Evolutionary conservation across 169 alveolate genomes (phyloP), one percentile per base, ranked within the genome.

Genomic region (Plasmodium falciparum): DNA sequence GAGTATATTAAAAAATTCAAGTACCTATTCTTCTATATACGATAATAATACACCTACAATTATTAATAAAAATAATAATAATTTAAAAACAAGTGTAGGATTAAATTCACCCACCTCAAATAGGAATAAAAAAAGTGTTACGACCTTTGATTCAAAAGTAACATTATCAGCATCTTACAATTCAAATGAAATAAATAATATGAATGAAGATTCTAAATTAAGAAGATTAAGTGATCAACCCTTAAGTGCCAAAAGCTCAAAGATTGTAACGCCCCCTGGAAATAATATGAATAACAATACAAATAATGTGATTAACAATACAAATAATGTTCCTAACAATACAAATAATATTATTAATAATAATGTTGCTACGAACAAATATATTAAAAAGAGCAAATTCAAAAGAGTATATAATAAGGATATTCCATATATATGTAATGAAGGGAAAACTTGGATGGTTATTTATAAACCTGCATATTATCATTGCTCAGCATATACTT

Each of bases 381-480:
- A 69, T 56, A 29, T 15, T 2, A 69, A 56, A 26, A 83, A 83
- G 26, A 69, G 43, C 20, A 83, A 83, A 43, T 67, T 88, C 13
- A 75, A 88, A 66, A 29, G 92, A 45, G 67, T 74, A 12, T 74
- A 66, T 47, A 75, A 75, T 90, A 93, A 93, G 61, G 94, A 86
- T 15, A 73, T 90, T n/a, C 95, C 95, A 58, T 90, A 89, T 83
- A 92, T 93, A 7, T 74, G 93, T 26, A 92, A 74, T 61, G 94
- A 93, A 52, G 94, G 94, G 9, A 29, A 59, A 43, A 90, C 93
- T 3, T 93, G 95, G 95, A 71, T 93, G 92, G 95, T 93, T 8
- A 73, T 88, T 26, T 93, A 90, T 43, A 93, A 93, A 47, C 95
- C 95, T 17, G 95, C 95, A 3, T 93, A 90, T 61, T 93, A 93